Percentiles rank a stretch among this genome's conserved stretches.
These are phyloP conservation scores for Suhomyces taliae DNA, from an alignment of 1,139 yeast genomes.

Conservation along the genomic window DNA sequence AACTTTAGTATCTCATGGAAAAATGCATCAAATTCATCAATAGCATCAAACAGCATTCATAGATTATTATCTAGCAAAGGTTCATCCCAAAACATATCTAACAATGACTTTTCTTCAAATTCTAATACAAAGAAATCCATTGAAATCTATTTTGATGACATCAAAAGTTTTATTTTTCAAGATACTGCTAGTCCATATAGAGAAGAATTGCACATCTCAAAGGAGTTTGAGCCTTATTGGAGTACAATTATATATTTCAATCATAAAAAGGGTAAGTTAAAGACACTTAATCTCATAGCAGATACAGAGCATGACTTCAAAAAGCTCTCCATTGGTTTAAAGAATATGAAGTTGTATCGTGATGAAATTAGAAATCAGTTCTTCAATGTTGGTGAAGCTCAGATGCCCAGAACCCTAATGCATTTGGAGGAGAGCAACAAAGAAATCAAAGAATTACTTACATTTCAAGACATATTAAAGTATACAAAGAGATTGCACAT, in stretches of 20 bases:
- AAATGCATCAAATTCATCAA: slow-evolving; percentile 16
- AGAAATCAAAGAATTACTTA: slow-evolving; percentile 38
- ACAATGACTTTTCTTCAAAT: slow-evolving; percentile 34
- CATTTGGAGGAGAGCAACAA: slow-evolving; percentile 28
- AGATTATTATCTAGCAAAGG: slow-evolving; percentile 10
- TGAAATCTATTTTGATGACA: slow-evolving; percentile 65
- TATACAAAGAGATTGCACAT: slow-evolving; percentile 70
- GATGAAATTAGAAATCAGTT: slow-evolving; percentile 35
- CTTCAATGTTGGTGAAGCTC: slow-evolving; percentile 17
- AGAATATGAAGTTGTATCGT: slow-evolving; percentile 46
- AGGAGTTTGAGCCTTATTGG: slow-evolving; percentile 71
- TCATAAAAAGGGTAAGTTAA: slow-evolving; percentile 55
- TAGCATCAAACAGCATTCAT: slow-evolving; percentile 16
- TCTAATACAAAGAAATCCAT: slow-evolving; percentile 30
- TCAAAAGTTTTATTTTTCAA: slow-evolving; percentile 65
- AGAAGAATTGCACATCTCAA: slow-evolving; percentile 75
- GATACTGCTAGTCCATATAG: slow-evolving; percentile 77
- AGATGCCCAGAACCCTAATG: slow-evolving; percentile 14
- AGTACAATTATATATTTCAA: slow-evolving; percentile 71
- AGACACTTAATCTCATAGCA: slow-evolving; percentile 72
- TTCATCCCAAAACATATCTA: background rate
- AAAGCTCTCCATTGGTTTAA: slow-evolving; percentile 55
- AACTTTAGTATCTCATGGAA: slow-evolving; percentile 50
- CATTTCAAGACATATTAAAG: slow-evolving; percentile 66
- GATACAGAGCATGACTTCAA: slow-evolving; percentile 61